phyloP scores from a whole-genome alignment of 306 rosid species.

The Sphenostylis stenocarpa region DNA sequence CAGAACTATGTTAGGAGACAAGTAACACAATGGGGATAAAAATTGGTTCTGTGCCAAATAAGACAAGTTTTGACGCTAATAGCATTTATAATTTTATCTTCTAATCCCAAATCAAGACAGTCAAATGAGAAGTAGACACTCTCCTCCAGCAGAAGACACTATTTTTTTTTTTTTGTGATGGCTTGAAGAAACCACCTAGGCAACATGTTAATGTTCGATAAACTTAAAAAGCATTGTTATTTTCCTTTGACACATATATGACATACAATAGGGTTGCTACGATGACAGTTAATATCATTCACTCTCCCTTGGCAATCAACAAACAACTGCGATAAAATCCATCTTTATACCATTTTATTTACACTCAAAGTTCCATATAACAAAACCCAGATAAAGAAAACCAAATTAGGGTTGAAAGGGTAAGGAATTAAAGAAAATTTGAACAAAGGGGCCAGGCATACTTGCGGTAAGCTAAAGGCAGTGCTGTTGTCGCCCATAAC shows the following conservation, averaged over 20 bases:
- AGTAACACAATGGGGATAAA: neutral
- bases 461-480: slow-evolving; percentile 96
- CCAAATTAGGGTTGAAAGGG: neutral
- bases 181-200: neutral
- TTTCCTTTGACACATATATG: slow-evolving; percentile 5
- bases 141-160: neutral
- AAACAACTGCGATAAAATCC: neutral
- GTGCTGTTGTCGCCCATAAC: slow-evolving; percentile 95
- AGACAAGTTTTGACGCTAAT: neutral
- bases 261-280: neutral
- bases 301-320: slow-evolving; percentile 6
- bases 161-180: neutral
- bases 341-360: slow-evolving; percentile 21
- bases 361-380: slow-evolving; percentile 4
- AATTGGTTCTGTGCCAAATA: neutral
- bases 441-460: slow-evolving; percentile 37
- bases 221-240: slow-evolving; percentile 20
- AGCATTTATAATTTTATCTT: neutral
- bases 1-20: neutral
- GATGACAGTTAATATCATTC: neutral
- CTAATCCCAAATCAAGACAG: neutral
- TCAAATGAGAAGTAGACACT: neutral
- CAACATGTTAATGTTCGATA: slow-evolving; percentile 2
- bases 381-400: slow-evolving; percentile 9
- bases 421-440: slow-evolving; percentile 8